Evolutionary conservation across 306 rosid genomes (phyloP).

Genomic region (Cicer yamashitae): DNA sequence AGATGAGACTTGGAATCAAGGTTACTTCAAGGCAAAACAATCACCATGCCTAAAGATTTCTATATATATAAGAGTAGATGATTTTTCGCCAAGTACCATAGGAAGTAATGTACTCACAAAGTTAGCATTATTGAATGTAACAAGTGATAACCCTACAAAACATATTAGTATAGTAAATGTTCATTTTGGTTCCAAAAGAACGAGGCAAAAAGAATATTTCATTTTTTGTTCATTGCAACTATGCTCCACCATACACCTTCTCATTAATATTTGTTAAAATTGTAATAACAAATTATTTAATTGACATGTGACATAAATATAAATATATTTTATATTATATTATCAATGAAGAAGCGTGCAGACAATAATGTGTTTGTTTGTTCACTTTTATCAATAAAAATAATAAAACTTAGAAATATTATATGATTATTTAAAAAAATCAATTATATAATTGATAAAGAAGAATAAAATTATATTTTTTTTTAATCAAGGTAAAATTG

Average conservation of each 20-base stretch:
- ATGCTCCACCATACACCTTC: constrained; percentile 28
- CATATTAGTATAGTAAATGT: not conserved
- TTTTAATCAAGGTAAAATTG: no score
- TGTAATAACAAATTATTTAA: not conserved
- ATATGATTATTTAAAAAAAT: no score
- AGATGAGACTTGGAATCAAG: constrained; percentile 38
- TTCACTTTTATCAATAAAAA: no score
- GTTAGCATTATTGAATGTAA: constrained; percentile 22
- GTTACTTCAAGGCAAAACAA: constrained; percentile 40
- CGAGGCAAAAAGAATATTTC: constrained; percentile 35
- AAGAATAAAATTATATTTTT: no score
- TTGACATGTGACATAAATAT: not conserved
- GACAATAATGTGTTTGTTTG: no score
- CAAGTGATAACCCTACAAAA: constrained; percentile 3
- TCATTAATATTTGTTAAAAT: not conserved
- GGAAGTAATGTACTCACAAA: not conserved
- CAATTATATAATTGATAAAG: no score
- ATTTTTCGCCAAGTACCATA: not conserved
- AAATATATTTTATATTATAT: not conserved
- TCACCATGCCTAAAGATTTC: constrained; percentile 5
- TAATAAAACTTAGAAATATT: no score
- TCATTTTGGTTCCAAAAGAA: constrained; percentile 35
- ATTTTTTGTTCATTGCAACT: constrained; percentile 14
- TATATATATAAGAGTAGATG: not conserved
- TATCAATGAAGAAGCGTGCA: no score